Evolutionary conservation across 129 eudicot genomes (phyloP).

Genomic region (Flaveria robusta): DNA sequence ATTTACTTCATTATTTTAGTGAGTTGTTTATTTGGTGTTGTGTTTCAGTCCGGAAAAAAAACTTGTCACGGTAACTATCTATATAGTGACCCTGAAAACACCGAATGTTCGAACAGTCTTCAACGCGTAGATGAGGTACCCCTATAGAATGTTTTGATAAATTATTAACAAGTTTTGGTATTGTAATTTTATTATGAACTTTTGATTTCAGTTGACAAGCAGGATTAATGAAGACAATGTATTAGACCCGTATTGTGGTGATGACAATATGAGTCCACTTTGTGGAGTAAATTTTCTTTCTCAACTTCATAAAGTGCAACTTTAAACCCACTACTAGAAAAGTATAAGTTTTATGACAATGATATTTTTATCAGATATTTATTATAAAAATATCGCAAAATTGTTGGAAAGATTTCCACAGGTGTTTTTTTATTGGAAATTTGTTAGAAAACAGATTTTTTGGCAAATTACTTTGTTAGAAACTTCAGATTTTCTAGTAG

Average conservation of each 20-base stretch:
- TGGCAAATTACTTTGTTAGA: no score
- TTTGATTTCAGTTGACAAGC: slow-evolving; percentile 17
- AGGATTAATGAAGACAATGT: slow-evolving; percentile 18
- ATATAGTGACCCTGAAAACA: slow-evolving; percentile 21
- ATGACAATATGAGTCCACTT: slow-evolving; percentile 15
- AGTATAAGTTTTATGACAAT: no score
- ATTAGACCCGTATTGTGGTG: slow-evolving; percentile 29
- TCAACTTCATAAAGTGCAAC: neutral
- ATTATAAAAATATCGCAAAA: no score
- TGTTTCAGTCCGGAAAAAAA: slow-evolving; percentile 28
- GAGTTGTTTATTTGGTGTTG: no score
- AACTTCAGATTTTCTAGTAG: no score
- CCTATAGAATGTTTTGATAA: neutral
- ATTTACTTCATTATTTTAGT: no score
- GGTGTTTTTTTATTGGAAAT: no score
- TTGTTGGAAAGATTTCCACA: no score
- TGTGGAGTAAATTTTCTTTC: slow-evolving; percentile 27
- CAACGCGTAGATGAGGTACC: slow-evolving; percentile 35
- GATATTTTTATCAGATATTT: no score
- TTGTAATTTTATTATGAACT: neutral
- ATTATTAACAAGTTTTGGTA: neutral
- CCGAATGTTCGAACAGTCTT: slow-evolving; percentile 23
- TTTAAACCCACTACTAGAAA: no score
- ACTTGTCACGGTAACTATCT: slow-evolving; percentile 37
- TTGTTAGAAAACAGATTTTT: no score